Base-by-base conservation (phyloP, 2,329 filamentous ascomycete genomes). In the Sporothrix euskadiensis region DNA sequence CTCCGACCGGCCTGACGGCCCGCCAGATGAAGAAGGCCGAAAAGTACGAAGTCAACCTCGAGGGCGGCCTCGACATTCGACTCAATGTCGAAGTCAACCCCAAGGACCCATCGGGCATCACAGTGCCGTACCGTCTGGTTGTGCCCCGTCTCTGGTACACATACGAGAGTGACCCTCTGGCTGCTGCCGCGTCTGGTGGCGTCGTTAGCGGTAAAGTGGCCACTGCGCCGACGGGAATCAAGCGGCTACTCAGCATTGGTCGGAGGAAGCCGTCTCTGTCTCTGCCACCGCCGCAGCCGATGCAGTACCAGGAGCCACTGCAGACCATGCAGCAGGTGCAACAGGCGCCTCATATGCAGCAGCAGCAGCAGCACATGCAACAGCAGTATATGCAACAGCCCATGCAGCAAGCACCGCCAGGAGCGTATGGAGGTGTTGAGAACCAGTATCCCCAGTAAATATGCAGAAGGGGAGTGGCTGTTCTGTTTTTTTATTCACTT, bases 61-160 rank as follows among this genome's bases (percentile, higher is more conserved):
- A 96, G 79, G 92, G 91, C 41, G 94, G 94, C 0, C 84, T 99
- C 10, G 94, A 98, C 76, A 91, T 99, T 49, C 92, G 90, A 69
- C 83, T 99, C 59, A 97, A 98, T 78, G 90, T 97, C 75, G 96
- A 99, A 82, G 89, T 98, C 75, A 94, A 91, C 78, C 88, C 92
- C 61, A 90, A 89, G 75, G 94, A 99, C 78, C 95, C 96, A 0
- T 88, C 92, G 0, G 97, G 96, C 16, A 94, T 93, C 76, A 99
- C 96, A 0, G 88, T 90, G 69, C 93, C 94, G 9, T 99, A 99
- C 81, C 87, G 94, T 54, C 83, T 99, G 5, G 86, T 98, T 1
- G 91, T 99, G 5, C 96, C 97, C 12, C 89, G 90, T 71, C 83
- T 99, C 70, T 87, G 86, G 81, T 90, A 90, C 73, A 85, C 88